phyloP scores from a whole-genome alignment of 371 early-diverging fungal species.

The Umbelopsis sp. region DNA sequence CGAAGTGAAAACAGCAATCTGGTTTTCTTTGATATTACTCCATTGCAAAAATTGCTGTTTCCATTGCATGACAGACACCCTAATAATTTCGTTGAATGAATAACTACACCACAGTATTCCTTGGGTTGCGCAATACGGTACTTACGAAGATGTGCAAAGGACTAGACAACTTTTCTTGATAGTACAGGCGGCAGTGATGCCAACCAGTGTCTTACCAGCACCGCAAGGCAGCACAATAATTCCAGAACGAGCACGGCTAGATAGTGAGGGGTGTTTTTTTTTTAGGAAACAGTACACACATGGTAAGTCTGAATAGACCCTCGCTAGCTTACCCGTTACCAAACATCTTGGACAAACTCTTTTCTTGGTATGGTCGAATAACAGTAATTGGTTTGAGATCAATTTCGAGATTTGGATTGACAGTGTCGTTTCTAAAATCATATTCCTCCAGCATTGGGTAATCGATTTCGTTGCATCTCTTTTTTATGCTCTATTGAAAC shows the following conservation, averaged over 20 bases:
- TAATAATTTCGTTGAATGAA: conserved; percentile 19
- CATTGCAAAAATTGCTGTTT: conserved; percentile 95
- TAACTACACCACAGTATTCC: conserved; percentile 4
- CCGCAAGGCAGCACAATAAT: conserved; percentile 99
- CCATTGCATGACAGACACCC: conserved; percentile 99
- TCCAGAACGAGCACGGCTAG: conserved; percentile 95
- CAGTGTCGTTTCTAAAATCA: conserved; percentile 95
- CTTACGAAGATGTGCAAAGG: conserved; percentile 91
- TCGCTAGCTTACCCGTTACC: conserved; percentile 76
- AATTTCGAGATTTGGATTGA: conserved; percentile 88
- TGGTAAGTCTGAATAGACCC: neutral
- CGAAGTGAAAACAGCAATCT: conserved; percentile 97
- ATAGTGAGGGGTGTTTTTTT: neutral
- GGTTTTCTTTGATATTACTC: conserved; percentile 91
- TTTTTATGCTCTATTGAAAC: conserved; percentile 71
- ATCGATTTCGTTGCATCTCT: conserved; percentile 94
- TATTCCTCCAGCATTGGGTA: conserved; percentile 99
- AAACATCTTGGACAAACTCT: conserved; percentile 99
- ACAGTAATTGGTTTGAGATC: conserved; percentile 96
- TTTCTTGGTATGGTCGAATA: conserved; percentile 99
- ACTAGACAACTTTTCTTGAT: conserved; percentile 97
- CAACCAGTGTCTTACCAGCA: conserved; percentile 99
- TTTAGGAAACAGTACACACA: neutral
- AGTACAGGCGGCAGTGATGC: conserved; percentile 99
- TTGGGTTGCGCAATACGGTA: neutral